phyloP scores from a whole-genome alignment of 768 basidiomycete genomes.

The Sistotremastrum niveocremeum region DNA sequence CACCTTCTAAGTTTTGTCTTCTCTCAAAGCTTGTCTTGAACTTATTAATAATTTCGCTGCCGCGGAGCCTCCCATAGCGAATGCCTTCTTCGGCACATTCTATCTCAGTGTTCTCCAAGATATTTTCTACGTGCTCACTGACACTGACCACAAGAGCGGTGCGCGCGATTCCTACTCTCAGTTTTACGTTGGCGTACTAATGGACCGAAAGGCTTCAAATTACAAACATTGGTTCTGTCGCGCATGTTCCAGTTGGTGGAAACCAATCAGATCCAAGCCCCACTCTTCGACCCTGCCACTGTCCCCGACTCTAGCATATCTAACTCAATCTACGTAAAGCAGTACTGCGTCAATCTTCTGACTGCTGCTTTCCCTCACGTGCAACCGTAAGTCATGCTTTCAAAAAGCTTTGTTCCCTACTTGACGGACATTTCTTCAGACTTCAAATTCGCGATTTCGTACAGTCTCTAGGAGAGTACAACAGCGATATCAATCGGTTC shows the following conservation, averaged over 20 bases:
- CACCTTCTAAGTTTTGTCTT: background rate
- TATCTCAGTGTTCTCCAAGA: conserved; percentile 89
- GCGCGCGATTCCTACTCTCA: conserved; percentile 1
- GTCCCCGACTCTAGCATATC: conserved; percentile 49
- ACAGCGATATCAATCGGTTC: conserved; percentile 79
- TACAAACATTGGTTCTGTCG: conserved; percentile 85
- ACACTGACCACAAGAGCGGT: conserved; percentile 95
- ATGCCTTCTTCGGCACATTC: conserved; percentile 93
- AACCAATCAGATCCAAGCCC: conserved; percentile 61
- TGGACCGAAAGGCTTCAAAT: conserved; percentile 56
- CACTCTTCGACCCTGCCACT: conserved; percentile 71
- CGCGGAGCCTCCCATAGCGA: conserved; percentile 65
- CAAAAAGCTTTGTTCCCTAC: conserved; percentile 5
- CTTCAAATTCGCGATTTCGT: conserved; percentile 64
- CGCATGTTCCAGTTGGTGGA: conserved; percentile 90
- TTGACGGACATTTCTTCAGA: conserved; percentile 22
- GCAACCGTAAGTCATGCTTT: conserved; percentile 44
- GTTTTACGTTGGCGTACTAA: background rate
- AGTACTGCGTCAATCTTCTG: conserved; percentile 78
- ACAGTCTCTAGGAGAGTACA: conserved; percentile 49
- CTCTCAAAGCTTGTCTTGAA: conserved; percentile 60
- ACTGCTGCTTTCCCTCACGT: conserved; percentile 88
- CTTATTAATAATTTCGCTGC: conserved; percentile 90
- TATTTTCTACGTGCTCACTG: conserved; percentile 93
- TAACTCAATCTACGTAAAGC: conserved; percentile 69